phyloP scores from a whole-genome alignment of 2,329 filamentous ascomycete genomes.

The Westerdykella sp. region DNA sequence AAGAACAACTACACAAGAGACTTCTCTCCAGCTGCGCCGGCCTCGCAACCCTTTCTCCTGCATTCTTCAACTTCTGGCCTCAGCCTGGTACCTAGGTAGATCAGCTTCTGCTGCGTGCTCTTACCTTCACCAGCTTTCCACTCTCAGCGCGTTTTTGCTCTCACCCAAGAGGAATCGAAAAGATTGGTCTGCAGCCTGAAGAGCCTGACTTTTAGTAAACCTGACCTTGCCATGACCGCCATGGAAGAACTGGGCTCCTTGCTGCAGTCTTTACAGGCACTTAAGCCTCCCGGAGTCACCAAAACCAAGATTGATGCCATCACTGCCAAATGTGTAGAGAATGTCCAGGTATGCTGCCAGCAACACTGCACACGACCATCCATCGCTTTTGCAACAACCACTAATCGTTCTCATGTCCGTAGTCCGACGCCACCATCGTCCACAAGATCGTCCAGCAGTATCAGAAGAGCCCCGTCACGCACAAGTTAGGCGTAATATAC shows the following conservation, averaged over 20 bases:
- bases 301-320: slow-evolving; percentile 85
- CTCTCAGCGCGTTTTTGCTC: background rate
- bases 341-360: slow-evolving; percentile 26
- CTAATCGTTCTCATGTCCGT: slow-evolving; percentile 17
- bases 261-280: slow-evolving; percentile 81
- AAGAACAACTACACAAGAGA: background rate
- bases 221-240: slow-evolving; percentile 45
- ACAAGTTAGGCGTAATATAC: slow-evolving; percentile 98
- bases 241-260: slow-evolving; percentile 86
- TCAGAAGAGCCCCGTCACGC: slow-evolving; percentile 87
- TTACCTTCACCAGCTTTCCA: background rate
- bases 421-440: slow-evolving; percentile 92
- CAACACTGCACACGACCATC: too few species aligned
- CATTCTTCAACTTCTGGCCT: background rate
- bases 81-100: background rate
- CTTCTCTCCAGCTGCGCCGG: background rate
- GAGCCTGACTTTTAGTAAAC: slow-evolving; percentile 5
- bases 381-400: too few species aligned
- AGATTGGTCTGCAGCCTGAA: background rate
- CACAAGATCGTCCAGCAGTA: slow-evolving; percentile 97
- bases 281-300: slow-evolving; percentile 92
- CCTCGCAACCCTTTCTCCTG: background rate
- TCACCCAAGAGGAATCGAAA: too few species aligned
- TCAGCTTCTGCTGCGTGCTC: background rate
- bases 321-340: slow-evolving; percentile 74